Conservation (phyloP, 2,329 filamentous ascomycete genomes). For the Scedosporium minutisporum region DNA sequence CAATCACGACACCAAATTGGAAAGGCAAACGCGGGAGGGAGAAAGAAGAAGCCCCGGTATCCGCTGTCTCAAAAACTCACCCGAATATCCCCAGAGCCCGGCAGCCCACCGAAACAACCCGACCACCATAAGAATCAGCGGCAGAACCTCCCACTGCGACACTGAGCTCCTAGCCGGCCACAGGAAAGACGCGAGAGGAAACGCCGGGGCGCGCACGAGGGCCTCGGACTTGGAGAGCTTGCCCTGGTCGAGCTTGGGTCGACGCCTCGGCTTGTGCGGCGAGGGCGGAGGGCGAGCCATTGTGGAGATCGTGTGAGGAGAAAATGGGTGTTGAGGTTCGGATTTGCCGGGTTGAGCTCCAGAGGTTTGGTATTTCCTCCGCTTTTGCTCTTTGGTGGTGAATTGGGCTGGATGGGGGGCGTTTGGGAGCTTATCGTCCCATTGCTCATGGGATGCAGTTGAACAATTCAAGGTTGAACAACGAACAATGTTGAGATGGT, state of each 20-base stretch:
- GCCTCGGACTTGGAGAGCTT: constrained; percentile 27
- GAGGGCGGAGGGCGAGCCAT: constrained; percentile 46
- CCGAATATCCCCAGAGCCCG: constrained; percentile 91
- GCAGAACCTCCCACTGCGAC: constrained; percentile 88
- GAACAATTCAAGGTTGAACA: neutral
- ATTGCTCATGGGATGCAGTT: neutral
- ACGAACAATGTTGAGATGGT: neutral
- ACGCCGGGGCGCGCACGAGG: constrained; percentile 56
- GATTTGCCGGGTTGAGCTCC: neutral
- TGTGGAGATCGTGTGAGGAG: constrained; percentile 16
- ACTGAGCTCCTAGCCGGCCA: constrained; percentile 78
- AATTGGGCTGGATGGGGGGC: neutral
- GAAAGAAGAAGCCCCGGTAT: neutral
- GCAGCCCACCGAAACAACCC: constrained; percentile 90
- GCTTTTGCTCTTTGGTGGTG: neutral
- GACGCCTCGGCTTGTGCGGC: constrained; percentile 51
- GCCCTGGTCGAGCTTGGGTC: constrained; percentile 38
- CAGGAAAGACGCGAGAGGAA: constrained; percentile 86
- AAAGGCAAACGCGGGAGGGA: neutral
- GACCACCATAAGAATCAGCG: constrained; percentile 78
- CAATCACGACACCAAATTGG: no score
- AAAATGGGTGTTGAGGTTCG: neutral
- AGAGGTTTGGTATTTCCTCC: neutral
- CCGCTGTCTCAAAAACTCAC: constrained; percentile 31
- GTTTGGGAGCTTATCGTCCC: neutral